phyloP scores from a whole-genome alignment of 768 basidiomycete species.

The Cyclocybe aegerita region DNA sequence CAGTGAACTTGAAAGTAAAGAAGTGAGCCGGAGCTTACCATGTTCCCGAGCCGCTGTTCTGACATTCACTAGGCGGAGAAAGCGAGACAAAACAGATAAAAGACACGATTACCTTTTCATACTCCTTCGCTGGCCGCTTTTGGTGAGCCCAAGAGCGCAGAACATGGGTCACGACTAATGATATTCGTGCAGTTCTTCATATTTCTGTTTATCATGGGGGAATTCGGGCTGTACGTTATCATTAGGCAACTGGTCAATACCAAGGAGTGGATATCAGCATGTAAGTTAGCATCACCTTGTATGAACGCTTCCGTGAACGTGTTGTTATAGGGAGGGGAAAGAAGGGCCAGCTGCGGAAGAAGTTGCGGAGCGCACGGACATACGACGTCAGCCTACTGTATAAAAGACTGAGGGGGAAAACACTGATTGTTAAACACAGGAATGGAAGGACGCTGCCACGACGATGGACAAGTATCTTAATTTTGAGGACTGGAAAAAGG shows the following conservation, averaged over 20 bases:
- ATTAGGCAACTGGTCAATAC: constrained; percentile 92
- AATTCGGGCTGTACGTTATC: constrained; percentile 85
- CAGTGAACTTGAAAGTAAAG: constrained; percentile 82
- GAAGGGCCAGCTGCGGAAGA: constrained; percentile 75
- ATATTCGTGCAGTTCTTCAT: constrained; percentile 64
- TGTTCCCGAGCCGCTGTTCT: neutral
- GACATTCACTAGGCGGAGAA: constrained; percentile 24
- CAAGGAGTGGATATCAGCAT: constrained; percentile 91
- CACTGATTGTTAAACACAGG: constrained; percentile 34
- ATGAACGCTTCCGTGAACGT: neutral
- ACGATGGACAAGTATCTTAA: constrained; percentile 79
- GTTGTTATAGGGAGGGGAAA: constrained; percentile 73
- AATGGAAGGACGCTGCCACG: constrained; percentile 86
- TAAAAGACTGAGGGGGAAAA: neutral
- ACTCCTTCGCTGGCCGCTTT: constrained; percentile 81
- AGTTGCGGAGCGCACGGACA: constrained; percentile 68
- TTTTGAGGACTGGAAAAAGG: constrained; percentile 88
- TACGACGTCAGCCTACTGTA: constrained; percentile 58
- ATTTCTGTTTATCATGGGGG: constrained; percentile 75
- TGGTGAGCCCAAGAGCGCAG: constrained; percentile 47
- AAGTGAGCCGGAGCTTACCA: constrained; percentile 43
- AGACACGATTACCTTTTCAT: constrained; percentile 76
- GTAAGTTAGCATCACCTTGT: constrained; percentile 37
- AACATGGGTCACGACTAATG: neutral
- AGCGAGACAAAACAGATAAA: constrained; percentile 38